Conservation (phyloP, 495 filamentous ascomycete genomes). For the Aspergillus panamensis region DNA sequence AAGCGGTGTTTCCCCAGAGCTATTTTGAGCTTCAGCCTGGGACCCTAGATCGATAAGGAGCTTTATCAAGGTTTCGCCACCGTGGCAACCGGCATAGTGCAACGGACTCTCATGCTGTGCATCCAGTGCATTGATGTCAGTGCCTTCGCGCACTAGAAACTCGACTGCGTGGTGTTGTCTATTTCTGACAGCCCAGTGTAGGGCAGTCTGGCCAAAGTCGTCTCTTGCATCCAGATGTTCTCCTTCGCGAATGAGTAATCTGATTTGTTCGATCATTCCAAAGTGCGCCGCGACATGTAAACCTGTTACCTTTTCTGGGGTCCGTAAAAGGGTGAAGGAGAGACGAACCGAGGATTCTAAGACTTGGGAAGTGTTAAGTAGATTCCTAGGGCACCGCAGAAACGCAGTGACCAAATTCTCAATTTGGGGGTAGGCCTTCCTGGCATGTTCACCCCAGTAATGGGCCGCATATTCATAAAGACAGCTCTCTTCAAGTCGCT, state of each 20-base stretch:
- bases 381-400: neutral
- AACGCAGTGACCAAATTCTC: neutral
- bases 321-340: neutral
- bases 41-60: neutral
- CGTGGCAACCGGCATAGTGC: neutral
- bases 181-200: neutral
- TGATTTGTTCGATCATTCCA: neutral
- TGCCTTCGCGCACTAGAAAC: neutral
- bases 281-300: neutral
- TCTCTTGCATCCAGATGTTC: too few species aligned
- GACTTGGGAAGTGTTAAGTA: neutral
- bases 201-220: neutral
- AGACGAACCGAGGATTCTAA: neutral
- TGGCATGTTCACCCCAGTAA: neutral
- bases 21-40: neutral
- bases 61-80: neutral
- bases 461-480: neutral
- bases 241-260: neutral
- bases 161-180: neutral
- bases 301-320: neutral
- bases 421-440: neutral
- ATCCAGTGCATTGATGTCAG: neutral
- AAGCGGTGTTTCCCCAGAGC: neutral
- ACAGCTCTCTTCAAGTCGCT: neutral
- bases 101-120: neutral